These are phyloP conservation scores for Sporopachydermia quercuum DNA, from an alignment of 805 yeast genomes.

Conservation along the genomic window DNA sequence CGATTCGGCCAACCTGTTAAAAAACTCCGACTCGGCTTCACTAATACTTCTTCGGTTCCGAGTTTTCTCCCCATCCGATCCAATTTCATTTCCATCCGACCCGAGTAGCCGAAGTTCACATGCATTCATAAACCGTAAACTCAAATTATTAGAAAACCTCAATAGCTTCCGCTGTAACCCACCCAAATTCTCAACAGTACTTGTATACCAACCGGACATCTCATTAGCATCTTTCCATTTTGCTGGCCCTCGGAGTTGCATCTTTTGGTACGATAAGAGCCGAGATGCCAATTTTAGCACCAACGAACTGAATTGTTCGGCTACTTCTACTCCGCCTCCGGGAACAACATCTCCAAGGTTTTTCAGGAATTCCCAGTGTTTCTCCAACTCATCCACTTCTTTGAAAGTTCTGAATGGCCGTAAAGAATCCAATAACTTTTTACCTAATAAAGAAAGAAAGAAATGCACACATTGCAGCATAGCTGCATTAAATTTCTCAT, in stretches of 20 bases:
- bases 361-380: slow-evolving; percentile 64
- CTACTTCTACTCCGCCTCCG: slow-evolving; percentile 68
- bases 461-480: slow-evolving; percentile 62
- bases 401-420: slow-evolving; percentile 67
- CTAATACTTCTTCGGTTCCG: too few relatives aligned
- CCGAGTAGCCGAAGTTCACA: slow-evolving; percentile 21
- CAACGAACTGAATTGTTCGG: slow-evolving; percentile 53
- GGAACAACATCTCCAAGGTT: slow-evolving; percentile 67
- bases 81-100: neutral
- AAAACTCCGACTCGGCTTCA: slow-evolving; percentile 26
- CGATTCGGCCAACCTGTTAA: slow-evolving; percentile 43
- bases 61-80: neutral
- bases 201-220: slow-evolving; percentile 49
- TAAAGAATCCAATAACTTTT: slow-evolving; percentile 68
- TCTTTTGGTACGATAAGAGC: slow-evolving; percentile 51
- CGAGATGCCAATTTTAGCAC: slow-evolving; percentile 56
- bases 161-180: slow-evolving; percentile 68
- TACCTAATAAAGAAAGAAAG: slow-evolving; percentile 53
- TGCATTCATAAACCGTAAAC: slow-evolving; percentile 61
- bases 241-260: slow-evolving; percentile 54
- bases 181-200: slow-evolving; percentile 57
- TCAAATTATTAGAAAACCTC: slow-evolving; percentile 56
- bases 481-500: slow-evolving; percentile 45
- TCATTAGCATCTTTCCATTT: slow-evolving; percentile 22
- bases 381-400: slow-evolving; percentile 81